phyloP scores from a whole-genome alignment of 139 green algal genomes.

The Dunaliella primolecta region DNA sequence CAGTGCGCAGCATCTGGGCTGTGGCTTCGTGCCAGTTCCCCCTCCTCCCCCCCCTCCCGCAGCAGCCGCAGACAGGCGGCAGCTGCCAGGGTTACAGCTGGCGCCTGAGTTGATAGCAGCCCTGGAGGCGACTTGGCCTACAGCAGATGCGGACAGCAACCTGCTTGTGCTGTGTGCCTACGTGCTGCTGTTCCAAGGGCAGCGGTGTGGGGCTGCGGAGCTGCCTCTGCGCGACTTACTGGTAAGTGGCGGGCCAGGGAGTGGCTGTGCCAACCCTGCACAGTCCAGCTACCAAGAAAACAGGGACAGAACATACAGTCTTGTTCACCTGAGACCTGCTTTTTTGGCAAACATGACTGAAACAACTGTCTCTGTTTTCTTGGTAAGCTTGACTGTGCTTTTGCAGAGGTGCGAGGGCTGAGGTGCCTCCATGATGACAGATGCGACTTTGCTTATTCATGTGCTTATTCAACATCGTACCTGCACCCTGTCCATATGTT shows the following conservation, averaged over 20 bases:
- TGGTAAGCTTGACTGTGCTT: too few species aligned
- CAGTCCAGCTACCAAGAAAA: background rate
- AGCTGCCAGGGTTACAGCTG: background rate
- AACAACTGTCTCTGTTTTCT: too few species aligned
- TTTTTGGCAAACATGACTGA: too few species aligned
- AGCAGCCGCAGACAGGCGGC: background rate
- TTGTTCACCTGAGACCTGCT: too few species aligned
- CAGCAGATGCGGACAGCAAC: conserved; percentile 22
- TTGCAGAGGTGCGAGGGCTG: too few species aligned
- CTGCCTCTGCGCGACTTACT: background rate
- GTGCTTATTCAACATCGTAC: too few species aligned
- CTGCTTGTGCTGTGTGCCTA: conserved; percentile 12
- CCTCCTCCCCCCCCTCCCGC: background rate
- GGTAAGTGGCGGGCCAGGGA: background rate
- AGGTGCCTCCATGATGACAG: too few species aligned
- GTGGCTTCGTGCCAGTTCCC: too few species aligned
- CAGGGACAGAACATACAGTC: too few species aligned
- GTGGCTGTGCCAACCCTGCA: background rate
- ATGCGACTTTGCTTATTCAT: too few species aligned
- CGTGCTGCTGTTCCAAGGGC: conserved; percentile 14
- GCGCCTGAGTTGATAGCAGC: background rate
- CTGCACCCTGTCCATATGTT: too few species aligned
- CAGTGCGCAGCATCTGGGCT: too few species aligned
- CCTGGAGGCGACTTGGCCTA: conserved; percentile 13
- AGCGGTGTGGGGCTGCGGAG: background rate